Conservation (phyloP, 257 asterid species). For the Lithospermum erythrorhizon region DNA sequence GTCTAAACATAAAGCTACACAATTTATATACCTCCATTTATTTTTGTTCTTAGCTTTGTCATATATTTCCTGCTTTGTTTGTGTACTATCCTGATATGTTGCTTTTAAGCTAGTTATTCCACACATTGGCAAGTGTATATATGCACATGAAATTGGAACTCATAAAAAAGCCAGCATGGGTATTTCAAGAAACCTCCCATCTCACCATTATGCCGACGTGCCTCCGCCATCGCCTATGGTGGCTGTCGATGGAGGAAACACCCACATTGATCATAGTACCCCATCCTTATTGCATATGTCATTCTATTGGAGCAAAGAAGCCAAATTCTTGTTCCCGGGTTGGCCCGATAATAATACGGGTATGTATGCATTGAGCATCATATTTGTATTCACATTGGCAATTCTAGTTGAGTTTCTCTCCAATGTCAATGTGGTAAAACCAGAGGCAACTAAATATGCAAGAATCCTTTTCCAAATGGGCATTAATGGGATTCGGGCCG, state of each 20-base stretch:
- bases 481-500: constrained; percentile 52
- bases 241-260: background rate
- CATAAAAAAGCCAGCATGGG: constrained; percentile 8
- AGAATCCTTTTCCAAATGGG: constrained; percentile 43
- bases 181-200: constrained; percentile 11
- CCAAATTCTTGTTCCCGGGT: constrained; percentile 35
- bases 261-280: constrained; percentile 6
- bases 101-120: background rate
- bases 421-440: constrained; percentile 37
- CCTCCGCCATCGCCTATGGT: constrained; percentile 8
- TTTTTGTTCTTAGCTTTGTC: background rate
- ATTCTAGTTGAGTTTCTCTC: constrained; percentile 43
- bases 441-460: constrained; percentile 42
- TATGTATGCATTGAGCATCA: constrained; percentile 55
- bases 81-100: background rate
- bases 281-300: constrained; percentile 29
- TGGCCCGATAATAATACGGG: constrained; percentile 58
- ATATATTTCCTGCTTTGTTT: background rate
- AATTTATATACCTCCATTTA: background rate
- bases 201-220: constrained; percentile 16
- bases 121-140: constrained; percentile 1
- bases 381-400: constrained; percentile 47
- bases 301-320: constrained; percentile 62
- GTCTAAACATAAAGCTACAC: background rate
- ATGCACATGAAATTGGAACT: background rate